Percentiles rank a stretch among this genome's conserved stretches.
phyloP scores from a whole-genome alignment of 805 yeast genomes.

The Yarrowia alimentaria region DNA sequence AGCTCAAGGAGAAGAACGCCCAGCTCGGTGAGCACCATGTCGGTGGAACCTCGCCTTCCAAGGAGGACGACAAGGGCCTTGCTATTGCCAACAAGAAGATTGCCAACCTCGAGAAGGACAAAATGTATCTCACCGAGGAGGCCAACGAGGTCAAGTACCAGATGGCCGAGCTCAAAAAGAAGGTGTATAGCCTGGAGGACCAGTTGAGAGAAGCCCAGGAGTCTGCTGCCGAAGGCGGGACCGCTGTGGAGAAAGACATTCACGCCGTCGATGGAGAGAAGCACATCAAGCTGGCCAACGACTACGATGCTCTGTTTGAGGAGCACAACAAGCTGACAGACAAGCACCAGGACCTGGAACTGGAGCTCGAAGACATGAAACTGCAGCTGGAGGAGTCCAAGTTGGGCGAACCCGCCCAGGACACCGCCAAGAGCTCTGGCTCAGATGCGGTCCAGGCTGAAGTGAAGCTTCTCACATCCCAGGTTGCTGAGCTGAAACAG shows the following conservation, averaged over 20 bases:
- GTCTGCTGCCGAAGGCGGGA: slow-evolving; percentile 24
- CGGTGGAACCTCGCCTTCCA: background rate
- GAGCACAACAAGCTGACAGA: slow-evolving; percentile 21
- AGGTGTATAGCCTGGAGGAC: slow-evolving; percentile 17
- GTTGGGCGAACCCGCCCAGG: slow-evolving; percentile 6
- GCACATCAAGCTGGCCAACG: slow-evolving; percentile 11
- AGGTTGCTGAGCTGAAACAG: slow-evolving; percentile 16
- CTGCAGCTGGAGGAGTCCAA: slow-evolving; percentile 19
- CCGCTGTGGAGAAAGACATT: slow-evolving; percentile 33
- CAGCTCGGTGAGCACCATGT: slow-evolving; percentile 24
- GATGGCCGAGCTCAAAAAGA: slow-evolving; percentile 27
- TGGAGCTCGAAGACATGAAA: slow-evolving; percentile 17
- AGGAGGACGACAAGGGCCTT: slow-evolving; percentile 10
- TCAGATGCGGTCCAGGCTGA: slow-evolving; percentile 23
- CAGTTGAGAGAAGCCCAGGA: slow-evolving; percentile 26
- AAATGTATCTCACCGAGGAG: slow-evolving; percentile 34
- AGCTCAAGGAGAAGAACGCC: slow-evolving; percentile 30
- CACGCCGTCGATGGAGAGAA: slow-evolving; percentile 38
- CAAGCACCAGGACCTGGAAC: slow-evolving; percentile 8
- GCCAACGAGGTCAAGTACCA: slow-evolving; percentile 32
- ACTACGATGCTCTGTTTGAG: slow-evolving; percentile 22
- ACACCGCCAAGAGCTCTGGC: background rate
- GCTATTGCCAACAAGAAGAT: slow-evolving; percentile 19
- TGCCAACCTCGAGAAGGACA: slow-evolving; percentile 36
- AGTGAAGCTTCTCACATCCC: slow-evolving; percentile 6